phyloP scores from a whole-genome alignment of 345 rosid species.

The Linum usitatissimum region DNA sequence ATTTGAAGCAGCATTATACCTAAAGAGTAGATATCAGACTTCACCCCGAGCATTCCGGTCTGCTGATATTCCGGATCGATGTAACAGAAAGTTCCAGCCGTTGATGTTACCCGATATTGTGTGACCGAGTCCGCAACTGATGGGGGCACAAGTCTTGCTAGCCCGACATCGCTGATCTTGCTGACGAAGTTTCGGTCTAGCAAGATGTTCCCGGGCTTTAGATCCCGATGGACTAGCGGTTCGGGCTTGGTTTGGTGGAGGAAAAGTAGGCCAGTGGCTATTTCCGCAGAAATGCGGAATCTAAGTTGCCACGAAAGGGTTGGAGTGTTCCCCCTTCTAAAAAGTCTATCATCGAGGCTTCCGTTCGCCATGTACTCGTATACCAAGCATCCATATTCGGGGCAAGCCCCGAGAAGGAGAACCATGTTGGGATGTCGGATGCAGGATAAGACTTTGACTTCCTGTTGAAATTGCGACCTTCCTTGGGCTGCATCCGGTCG shows the following conservation, averaged over 20 bases:
- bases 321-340: not conserved
- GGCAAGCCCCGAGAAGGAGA: not conserved
- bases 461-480: not conserved
- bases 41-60: conserved; percentile 3
- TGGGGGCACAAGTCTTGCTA: not conserved
- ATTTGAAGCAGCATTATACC: not conserved
- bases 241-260: conserved; percentile 4
- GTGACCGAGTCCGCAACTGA: not conserved
- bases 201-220: conserved; percentile 1
- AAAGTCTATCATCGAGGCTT: not conserved
- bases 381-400: not conserved
- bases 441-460: not conserved
- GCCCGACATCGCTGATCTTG: not conserved
- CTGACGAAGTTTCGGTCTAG: not conserved
- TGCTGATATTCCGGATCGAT: conserved; percentile 3
- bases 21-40: not conserved
- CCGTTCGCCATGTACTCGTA: conserved; percentile 4
- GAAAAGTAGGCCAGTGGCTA: not conserved
- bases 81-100: conserved; percentile 1
- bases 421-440: conserved; percentile 6
- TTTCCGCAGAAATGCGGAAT: not conserved
- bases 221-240: not conserved
- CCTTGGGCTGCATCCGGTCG: not conserved
- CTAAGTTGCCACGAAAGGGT: conserved; percentile 1
- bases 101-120: not conserved